Evolutionary conservation across 768 basidiomycete species (phyloP).

Genomic region (Podaxis sp.): DNA sequence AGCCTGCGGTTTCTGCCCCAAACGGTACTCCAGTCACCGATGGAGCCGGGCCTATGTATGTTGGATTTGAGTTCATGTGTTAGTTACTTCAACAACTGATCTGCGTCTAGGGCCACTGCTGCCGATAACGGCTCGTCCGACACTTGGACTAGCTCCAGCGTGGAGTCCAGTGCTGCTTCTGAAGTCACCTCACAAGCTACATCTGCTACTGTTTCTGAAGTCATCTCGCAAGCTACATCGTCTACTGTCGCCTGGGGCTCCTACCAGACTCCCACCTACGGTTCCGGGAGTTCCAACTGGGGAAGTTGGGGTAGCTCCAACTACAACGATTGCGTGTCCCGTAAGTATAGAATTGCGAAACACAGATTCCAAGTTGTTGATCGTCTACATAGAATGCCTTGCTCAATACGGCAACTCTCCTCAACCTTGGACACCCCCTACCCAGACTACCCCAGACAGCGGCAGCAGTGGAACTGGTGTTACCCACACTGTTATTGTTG

Average conservation of each 20-base stretch:
- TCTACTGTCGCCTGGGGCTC: conserved; percentile 20
- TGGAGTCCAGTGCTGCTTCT: conserved; percentile 1
- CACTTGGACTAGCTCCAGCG: neutral
- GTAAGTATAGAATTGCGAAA: conserved; percentile 34
- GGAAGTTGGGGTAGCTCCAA: conserved; percentile 41
- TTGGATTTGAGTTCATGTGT: conserved; percentile 1
- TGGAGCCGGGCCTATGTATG: conserved; percentile 32
- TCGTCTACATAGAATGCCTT: conserved; percentile 49
- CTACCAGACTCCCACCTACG: conserved; percentile 40
- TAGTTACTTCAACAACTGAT: neutral
- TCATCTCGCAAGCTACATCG: conserved; percentile 9
- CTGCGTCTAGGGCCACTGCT: neutral
- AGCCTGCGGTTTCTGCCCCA: conserved; percentile 42
- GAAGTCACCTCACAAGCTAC: conserved; percentile 9
- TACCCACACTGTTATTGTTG: conserved; percentile 75
- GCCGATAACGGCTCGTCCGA: conserved; percentile 3
- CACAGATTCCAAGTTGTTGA: neutral
- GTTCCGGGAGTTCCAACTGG: conserved; percentile 61
- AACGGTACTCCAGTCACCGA: conserved; percentile 42
- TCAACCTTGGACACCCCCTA: conserved; percentile 29
- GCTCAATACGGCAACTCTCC: conserved; percentile 46
- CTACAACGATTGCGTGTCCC: conserved; percentile 67
- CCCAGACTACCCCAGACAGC: conserved; percentile 26
- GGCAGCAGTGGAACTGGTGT: conserved; percentile 39
- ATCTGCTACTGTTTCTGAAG: conserved; percentile 10